Evolutionary conservation across 176 grass and related monocot genomes (phyloP), one percentile per base, ranked within the genome.

Genomic region (Oryza coarctata): DNA sequence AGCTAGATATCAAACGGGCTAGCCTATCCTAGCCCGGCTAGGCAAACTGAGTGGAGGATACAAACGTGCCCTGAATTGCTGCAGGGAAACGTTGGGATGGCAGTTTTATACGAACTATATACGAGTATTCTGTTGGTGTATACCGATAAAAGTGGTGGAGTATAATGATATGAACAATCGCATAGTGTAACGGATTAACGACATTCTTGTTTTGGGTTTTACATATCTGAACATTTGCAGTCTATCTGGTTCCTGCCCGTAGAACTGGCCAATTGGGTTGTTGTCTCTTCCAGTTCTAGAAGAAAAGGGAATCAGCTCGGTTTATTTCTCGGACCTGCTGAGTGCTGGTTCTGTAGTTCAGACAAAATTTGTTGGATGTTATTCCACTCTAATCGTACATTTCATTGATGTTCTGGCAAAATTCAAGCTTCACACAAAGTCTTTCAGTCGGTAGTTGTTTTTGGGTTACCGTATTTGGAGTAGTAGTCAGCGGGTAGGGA

Each of bases 61-160:
- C 38, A 4, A 45, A 14, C 3, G 7, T 30, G 23, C n/a, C 1
- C 26, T 3, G 68, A 6, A 39, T 60, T 12, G 34, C 6, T 45
- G 38, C 35, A 23, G n/a, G 49, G 5, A 14, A 20, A 75, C 14
- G 6, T 23, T 28, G 3, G 29, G 41, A 26, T 17, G 28, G 55
- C 20, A 25, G 78, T 63, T 30, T n/a, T 50, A 70, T 39, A 35
- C 65, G 11, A 36, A 52, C 29, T 63, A 82, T 70, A 77, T 84
- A 63, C 72, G 7, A 74, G 65, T 69, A 79, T 80, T 74, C 36
- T 41, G 50, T 85, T 64, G 31, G 63, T 70, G 69, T 67, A 36
- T 68, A 78, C 60, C 55, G 3, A 60, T 60, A 60, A 8, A 8
- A 60, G n/a, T 40, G 50, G 50, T 55, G 49, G 4, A 22, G 52